Evolutionary conservation across 192 early-diverging fungal genomes (phyloP).

Genomic region (Coemansia sp.): DNA sequence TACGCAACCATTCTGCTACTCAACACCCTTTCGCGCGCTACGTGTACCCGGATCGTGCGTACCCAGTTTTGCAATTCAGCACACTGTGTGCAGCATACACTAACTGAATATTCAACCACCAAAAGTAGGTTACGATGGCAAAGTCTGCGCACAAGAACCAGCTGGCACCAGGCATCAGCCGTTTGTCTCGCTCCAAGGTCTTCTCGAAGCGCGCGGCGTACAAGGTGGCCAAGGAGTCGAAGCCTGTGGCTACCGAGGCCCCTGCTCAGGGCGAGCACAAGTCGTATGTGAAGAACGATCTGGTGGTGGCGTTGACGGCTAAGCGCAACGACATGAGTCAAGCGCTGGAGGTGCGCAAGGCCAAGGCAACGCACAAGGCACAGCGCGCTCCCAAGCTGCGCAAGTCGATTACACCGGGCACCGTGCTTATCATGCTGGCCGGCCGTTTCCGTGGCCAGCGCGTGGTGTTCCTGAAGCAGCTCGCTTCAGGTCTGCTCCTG

Average conservation of each 20-base stretch:
- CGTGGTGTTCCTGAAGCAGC: constrained; percentile 98
- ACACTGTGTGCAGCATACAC: too few species aligned
- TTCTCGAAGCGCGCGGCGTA: constrained; percentile 86
- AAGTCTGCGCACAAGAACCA: constrained; percentile 75
- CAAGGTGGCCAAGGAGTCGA: constrained; percentile 78
- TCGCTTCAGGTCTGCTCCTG: constrained; percentile 89
- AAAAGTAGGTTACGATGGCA: constrained; percentile 55
- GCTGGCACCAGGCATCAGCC: constrained; percentile 81
- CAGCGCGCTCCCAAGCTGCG: constrained; percentile 74
- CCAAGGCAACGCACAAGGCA: constrained; percentile 81
- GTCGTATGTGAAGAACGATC: constrained; percentile 67
- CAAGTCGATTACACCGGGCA: constrained; percentile 92
- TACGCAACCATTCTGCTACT: not conserved
- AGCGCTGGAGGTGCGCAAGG: constrained; percentile 77
- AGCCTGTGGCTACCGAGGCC: constrained; percentile 28
- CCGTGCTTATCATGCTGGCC: constrained; percentile 92
- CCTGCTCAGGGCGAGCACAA: constrained; percentile 37
- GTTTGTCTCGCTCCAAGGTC: constrained; percentile 76
- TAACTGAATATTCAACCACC: too few species aligned
- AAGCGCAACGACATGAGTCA: constrained; percentile 70
- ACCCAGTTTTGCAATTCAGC: not conserved
- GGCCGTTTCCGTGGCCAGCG: constrained; percentile 98
- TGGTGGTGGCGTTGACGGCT: constrained; percentile 73
- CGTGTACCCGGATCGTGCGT: not conserved
- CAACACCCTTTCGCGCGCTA: not conserved